These are phyloP conservation scores for Coccomyxa sp. DNA, from an alignment of 139 green algal genomes.

Conservation along the genomic window DNA sequence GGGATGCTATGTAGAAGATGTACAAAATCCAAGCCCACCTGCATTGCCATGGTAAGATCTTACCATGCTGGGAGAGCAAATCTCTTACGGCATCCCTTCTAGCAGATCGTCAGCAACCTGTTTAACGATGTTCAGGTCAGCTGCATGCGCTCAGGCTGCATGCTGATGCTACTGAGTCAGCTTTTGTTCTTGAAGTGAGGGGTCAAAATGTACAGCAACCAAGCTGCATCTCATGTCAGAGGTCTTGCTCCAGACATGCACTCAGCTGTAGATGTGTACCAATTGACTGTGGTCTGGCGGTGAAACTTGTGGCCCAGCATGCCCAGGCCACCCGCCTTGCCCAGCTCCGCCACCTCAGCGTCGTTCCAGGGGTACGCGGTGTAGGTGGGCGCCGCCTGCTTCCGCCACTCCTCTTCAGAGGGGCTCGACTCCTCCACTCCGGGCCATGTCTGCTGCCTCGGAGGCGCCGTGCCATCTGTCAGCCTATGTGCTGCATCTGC, in stretches of 20 bases:
- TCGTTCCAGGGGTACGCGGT: not conserved
- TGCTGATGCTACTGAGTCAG: too few relatives aligned
- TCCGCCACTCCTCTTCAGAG: not conserved
- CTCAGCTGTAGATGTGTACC: not conserved
- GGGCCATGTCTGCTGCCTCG: too few relatives aligned
- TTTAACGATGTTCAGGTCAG: not conserved
- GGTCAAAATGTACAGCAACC: not conserved
- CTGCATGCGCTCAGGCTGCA: too few relatives aligned
- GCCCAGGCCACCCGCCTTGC: not conserved
- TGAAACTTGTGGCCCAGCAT: slow-evolving; percentile 2
- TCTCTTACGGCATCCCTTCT: not conserved
- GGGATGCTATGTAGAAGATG: slow-evolving; percentile 29
- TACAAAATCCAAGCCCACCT: slow-evolving; percentile 18
- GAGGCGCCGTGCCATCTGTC: too few relatives aligned
- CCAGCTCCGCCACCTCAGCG: not conserved
- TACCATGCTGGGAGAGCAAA: not conserved
- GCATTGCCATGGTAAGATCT: not conserved
- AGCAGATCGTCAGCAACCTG: not conserved
- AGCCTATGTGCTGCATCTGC: too few relatives aligned
- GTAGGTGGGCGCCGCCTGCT: not conserved
- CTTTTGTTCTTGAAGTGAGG: too few relatives aligned
- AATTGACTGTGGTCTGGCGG: not conserved
- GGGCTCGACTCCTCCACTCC: too few relatives aligned
- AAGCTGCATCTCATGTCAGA: not conserved
- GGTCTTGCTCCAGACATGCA: not conserved